Evolutionary conservation across 768 basidiomycete genomes (phyloP).

Genomic region (Kwoniella sp.): DNA sequence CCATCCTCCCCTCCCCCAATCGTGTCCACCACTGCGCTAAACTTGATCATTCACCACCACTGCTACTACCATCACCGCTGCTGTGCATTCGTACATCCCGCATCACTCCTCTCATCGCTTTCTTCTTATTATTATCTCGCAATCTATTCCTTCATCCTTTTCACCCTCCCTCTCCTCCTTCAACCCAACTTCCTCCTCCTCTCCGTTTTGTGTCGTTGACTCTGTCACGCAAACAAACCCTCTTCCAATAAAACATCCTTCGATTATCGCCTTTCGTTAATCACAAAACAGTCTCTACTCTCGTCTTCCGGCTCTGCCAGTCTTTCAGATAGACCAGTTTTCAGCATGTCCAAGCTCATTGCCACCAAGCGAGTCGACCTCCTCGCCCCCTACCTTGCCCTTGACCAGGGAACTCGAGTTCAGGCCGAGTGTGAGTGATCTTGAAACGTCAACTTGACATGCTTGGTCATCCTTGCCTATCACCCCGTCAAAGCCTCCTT

Average conservation of each 20-base stretch:
- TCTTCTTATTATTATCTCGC: constrained; percentile 3
- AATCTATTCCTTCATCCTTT: constrained; percentile 2
- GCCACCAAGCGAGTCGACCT: constrained; percentile 64
- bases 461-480: constrained; percentile 1
- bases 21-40: not conserved
- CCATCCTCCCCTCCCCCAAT: constrained; percentile 15
- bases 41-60: not conserved
- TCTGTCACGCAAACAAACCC: not conserved
- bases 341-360: constrained; percentile 51
- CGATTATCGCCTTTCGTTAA: not conserved
- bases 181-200: not conserved
- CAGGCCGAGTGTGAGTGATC: constrained; percentile 71
- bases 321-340: constrained; percentile 19
- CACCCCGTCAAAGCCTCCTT: not conserved
- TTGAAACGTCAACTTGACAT: not conserved
- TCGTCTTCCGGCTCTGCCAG: not conserved
- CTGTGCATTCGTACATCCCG: not conserved
- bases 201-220: not conserved
- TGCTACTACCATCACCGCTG: not conserved
- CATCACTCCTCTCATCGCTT: constrained; percentile 1
- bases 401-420: constrained; percentile 86
- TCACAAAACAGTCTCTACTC: constrained; percentile 14
- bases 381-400: constrained; percentile 82
- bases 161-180: not conserved
- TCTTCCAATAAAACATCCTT: not conserved